Evolutionary conservation across 805 yeast genomes (phyloP).

Genomic region (Saturnispora silvae): DNA sequence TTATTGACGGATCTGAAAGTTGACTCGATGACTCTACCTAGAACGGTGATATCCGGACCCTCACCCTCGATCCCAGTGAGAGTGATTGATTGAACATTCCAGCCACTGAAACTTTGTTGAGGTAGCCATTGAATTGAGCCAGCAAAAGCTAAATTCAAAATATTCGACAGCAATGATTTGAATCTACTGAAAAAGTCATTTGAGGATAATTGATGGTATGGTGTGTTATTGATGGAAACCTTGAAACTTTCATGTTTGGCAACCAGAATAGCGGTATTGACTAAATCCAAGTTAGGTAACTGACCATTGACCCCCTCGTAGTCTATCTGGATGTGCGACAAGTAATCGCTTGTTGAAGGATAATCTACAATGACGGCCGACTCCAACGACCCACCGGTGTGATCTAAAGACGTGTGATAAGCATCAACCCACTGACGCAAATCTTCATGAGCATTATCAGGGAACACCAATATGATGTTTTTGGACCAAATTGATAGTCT

Average conservation of each 20-base stretch:
- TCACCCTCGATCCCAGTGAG: slow-evolving; percentile 44
- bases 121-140: slow-evolving; percentile 52
- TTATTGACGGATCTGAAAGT: slow-evolving; percentile 83
- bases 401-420: slow-evolving; percentile 73
- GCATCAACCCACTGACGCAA: slow-evolving; percentile 88
- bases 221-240: slow-evolving; percentile 53
- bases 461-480: slow-evolving; percentile 77
- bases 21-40: slow-evolving; percentile 85
- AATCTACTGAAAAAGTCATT: slow-evolving; percentile 47
- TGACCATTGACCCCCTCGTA: slow-evolving; percentile 94
- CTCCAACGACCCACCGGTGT: slow-evolving; percentile 89
- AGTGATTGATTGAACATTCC: slow-evolving; percentile 89
- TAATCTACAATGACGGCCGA: slow-evolving; percentile 81
- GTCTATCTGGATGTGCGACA: slow-evolving; percentile 61
- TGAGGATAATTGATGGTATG: slow-evolving; percentile 34
- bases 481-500: slow-evolving; percentile 94
- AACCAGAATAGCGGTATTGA: slow-evolving; percentile 70
- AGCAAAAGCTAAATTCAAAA: slow-evolving; percentile 56
- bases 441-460: slow-evolving; percentile 58
- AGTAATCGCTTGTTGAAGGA: slow-evolving; percentile 49
- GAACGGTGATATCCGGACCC: slow-evolving; percentile 77
- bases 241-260: slow-evolving; percentile 68
- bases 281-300: slow-evolving; percentile 82
- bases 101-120: slow-evolving; percentile 90
- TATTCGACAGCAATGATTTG: slow-evolving; percentile 49